Evolutionary conservation across 257 asterid species (phyloP).

Genomic region (Nicotiana benthamiana): DNA sequence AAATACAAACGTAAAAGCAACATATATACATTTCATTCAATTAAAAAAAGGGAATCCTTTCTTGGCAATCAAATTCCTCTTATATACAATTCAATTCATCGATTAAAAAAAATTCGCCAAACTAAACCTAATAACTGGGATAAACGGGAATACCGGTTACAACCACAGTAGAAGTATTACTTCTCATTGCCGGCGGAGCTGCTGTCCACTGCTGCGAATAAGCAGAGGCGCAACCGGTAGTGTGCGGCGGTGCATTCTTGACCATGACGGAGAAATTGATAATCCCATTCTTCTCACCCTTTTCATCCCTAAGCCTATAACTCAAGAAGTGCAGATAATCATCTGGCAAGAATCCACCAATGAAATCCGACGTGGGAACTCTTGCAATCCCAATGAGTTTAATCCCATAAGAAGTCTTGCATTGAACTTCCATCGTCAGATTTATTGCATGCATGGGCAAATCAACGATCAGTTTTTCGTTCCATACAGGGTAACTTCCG

Average conservation of each 20-base stretch:
- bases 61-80: not conserved
- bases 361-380: conserved; percentile 62
- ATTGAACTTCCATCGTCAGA: conserved; percentile 53
- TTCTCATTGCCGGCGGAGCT: conserved; percentile 12
- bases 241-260: conserved; percentile 10
- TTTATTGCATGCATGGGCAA: conserved; percentile 41
- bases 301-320: conserved; percentile 51
- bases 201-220: conserved; percentile 28
- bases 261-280: conserved; percentile 54
- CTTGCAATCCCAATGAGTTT: conserved; percentile 37
- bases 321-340: conserved; percentile 69
- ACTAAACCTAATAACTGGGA: not conserved
- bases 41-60: not conserved
- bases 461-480: conserved; percentile 47
- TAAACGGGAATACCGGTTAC: conserved; percentile 54
- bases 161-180: conserved; percentile 13
- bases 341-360: conserved; percentile 50
- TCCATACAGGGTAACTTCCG: conserved; percentile 56
- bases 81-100: not conserved
- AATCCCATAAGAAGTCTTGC: conserved; percentile 20
- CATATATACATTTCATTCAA: too few relatives aligned
- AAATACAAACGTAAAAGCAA: too few relatives aligned
- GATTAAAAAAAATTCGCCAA: not conserved
- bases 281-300: conserved; percentile 63
- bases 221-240: conserved; percentile 15